Conservation (phyloP, 495 filamentous ascomycete genomes). For the Penicillium ochrochloron region DNA sequence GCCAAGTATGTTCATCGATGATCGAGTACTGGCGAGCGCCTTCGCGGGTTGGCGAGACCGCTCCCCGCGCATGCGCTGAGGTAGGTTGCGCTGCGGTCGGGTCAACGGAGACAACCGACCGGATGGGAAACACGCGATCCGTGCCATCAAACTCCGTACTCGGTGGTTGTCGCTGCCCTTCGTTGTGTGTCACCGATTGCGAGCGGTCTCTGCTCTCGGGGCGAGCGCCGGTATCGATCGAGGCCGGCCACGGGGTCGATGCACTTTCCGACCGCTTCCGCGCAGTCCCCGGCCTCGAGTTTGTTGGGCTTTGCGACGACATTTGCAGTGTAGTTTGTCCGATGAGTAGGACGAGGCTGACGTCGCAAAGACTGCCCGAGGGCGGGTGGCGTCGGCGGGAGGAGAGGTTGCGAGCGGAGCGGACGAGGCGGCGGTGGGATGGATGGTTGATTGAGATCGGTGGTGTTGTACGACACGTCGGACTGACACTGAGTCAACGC, state of each 20-base stretch:
- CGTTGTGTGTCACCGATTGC: conserved; percentile 22
- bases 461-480: background rate
- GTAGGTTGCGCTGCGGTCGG: conserved; percentile 38
- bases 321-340: conserved; percentile 7
- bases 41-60: conserved; percentile 30
- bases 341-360: background rate
- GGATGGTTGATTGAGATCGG: background rate
- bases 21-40: conserved; percentile 40
- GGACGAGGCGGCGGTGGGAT: background rate
- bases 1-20: conserved; percentile 40
- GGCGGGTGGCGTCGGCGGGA: background rate
- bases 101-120: conserved; percentile 77
- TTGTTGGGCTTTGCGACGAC: conserved; percentile 16
- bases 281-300: conserved; percentile 17
- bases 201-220: conserved; percentile 27
- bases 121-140: conserved; percentile 84
- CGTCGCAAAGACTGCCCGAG: background rate
- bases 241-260: conserved; percentile 6
- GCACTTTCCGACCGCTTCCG: conserved; percentile 29
- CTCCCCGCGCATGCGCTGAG: conserved; percentile 13
- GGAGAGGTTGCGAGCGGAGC: background rate
- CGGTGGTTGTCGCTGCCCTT: conserved; percentile 11
- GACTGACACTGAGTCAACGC: background rate
- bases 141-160: conserved; percentile 36
- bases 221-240: conserved; percentile 1